Evolutionary conservation across 352 stramenopile species (phyloP), one percentile per base, ranked within the genome.

Genomic region (Aphanomyces euteiches): DNA sequence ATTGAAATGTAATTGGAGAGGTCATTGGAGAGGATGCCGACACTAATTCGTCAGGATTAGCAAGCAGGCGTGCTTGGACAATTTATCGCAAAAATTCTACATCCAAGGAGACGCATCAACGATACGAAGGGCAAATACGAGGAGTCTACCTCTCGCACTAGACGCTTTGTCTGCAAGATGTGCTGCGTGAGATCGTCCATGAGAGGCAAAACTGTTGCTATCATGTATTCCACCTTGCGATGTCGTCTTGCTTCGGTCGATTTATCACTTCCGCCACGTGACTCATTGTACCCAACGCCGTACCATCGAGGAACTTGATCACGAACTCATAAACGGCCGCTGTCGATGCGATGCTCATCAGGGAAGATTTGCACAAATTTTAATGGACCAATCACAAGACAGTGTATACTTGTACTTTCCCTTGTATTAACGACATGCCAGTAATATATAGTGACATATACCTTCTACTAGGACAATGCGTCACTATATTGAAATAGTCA

Each of bases 271-370:
- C 88, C 54, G 80, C 75, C 15, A 80, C 69, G 28, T 61, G 77
- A 8, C 64, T 28, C 84, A 79, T 19, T 43, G 57, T 2, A 69
- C 45, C 58, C 87, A 88, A 10, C 77, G 69, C 37, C 5, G 21
- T 36, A 89, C 40, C 77, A 66, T 91, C 83, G 17, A 91, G 78
- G 67, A 90, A 92, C 75, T 92, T 81, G 69, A 85, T 75, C 41
- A 92, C 90, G 45, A 92, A 94, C 58, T 90, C 83, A 53, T 92
- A 90, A 70, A 94, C n/a, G n/a, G n/a, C n/a, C n/a, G n/a, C n/a
- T n/a, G n/a, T n/a, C n/a, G n/a, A n/a, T n/a, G n/a, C n/a, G n/a
- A n/a, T n/a, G n/a, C n/a, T n/a, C n/a, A n/a, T n/a, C n/a, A n/a
- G n/a, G n/a, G n/a, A n/a, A n/a, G n/a, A n/a, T n/a, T n/a, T n/a